Evolutionary conservation across 2,329 filamentous ascomycete genomes (phyloP).

Genomic region (Fusarium redolens): DNA sequence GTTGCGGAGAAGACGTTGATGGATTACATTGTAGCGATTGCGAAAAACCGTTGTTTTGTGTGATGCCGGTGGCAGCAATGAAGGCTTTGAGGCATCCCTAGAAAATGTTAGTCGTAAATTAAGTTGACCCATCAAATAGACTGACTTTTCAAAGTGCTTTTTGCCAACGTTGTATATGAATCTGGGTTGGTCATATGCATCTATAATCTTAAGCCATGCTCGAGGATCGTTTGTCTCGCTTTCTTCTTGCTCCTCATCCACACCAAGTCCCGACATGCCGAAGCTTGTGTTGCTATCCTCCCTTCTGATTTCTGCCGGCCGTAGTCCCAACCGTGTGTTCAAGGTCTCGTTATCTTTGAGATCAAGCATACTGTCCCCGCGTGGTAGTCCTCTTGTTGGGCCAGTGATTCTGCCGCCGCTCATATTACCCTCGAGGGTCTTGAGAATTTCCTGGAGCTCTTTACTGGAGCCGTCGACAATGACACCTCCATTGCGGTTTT

Average conservation of each 20-base stretch:
- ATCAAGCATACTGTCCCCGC: conserved; percentile 73
- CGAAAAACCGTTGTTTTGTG: conserved; percentile 89
- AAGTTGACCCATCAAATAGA: background rate
- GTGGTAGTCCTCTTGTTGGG: conserved; percentile 61
- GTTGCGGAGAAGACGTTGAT: conserved; percentile 91
- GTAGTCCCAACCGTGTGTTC: conserved; percentile 67
- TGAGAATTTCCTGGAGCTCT: conserved; percentile 84
- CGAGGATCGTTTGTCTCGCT: conserved; percentile 75
- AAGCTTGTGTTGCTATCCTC: conserved; percentile 76
- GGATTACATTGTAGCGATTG: conserved; percentile 90
- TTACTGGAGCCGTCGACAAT: conserved; percentile 87
- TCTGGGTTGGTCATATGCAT: conserved; percentile 86
- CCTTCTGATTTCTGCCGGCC: conserved; percentile 58
- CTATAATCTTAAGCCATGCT: conserved; percentile 85
- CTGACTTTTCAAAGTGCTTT: conserved; percentile 88
- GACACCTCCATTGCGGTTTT: conserved; percentile 85
- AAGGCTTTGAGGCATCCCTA: conserved; percentile 72
- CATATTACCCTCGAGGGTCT: conserved; percentile 88
- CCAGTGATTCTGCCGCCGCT: conserved; percentile 78
- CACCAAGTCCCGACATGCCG: conserved; percentile 64
- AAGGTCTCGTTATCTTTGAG: conserved; percentile 62
- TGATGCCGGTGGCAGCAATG: conserved; percentile 78
- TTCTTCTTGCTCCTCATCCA: conserved; percentile 67
- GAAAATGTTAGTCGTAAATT: conserved; percentile 31
- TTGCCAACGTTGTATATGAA: conserved; percentile 81